Evolutionary conservation across 495 filamentous ascomycete species (phyloP).

Genomic region (Aspergillus carlsbadensis): DNA sequence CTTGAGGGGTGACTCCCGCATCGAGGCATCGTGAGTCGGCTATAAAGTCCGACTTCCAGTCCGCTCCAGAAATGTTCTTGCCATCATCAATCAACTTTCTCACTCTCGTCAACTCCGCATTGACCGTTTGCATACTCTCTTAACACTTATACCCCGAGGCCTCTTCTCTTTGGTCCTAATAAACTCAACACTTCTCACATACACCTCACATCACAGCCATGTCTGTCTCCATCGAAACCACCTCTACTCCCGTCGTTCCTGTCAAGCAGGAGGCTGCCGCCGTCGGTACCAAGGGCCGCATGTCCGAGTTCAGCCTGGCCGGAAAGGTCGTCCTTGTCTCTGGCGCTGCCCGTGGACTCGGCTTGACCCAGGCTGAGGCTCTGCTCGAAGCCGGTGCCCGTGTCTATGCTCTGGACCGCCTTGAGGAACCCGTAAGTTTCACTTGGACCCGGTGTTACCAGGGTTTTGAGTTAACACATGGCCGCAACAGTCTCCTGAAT

Average conservation of each 20-base stretch:
- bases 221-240: constrained; percentile 45
- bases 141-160: neutral
- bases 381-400: constrained; percentile 77
- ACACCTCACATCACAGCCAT: constrained; percentile 18
- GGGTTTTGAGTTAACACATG: neutral
- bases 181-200: neutral
- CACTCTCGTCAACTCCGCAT: neutral
- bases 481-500: constrained; percentile 50
- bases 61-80: neutral
- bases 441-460: neutral
- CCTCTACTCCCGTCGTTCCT: constrained; percentile 25
- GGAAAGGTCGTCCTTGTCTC: constrained; percentile 77
- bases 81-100: constrained; percentile 7
- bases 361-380: constrained; percentile 75
- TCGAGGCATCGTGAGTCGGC: constrained; percentile 9
- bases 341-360: constrained; percentile 76
- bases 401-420: constrained; percentile 48
- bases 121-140: neutral
- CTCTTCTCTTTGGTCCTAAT: neutral
- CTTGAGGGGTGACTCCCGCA: neutral
- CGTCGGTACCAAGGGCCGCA: constrained; percentile 43
- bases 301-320: constrained; percentile 78
- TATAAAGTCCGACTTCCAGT: constrained; percentile 16
- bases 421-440: constrained; percentile 43
- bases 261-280: constrained; percentile 12